Conservation (phyloP, 1,139 yeast genomes). For the Candida sp. region DNA sequence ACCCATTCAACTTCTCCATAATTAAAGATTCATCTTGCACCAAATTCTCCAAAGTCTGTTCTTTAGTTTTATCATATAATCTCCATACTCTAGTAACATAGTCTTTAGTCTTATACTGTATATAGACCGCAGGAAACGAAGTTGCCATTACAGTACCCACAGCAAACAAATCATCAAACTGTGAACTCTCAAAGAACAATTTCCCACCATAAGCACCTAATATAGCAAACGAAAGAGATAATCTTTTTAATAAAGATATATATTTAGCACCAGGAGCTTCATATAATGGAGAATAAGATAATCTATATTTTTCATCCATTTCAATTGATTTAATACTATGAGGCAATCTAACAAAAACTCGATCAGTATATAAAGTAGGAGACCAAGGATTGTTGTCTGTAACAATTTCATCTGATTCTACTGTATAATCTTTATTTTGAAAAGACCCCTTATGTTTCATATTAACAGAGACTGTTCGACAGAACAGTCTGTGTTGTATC, state of each 20-base stretch:
- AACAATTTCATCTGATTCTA: conserved; percentile 41
- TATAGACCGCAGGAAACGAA: conserved; percentile 45
- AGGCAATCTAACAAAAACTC: conserved; percentile 27
- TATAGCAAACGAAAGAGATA: conserved; percentile 52
- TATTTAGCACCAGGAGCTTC: conserved; percentile 55
- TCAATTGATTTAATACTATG: conserved; percentile 22
- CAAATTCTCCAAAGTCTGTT: conserved; percentile 65
- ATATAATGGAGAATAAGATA: conserved; percentile 53
- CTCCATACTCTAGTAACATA: conserved; percentile 74
- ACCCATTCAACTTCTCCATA: conserved; percentile 63
- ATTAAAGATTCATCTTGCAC: conserved; percentile 59
- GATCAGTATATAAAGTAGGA: conserved; percentile 39
- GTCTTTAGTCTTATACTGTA: conserved; percentile 58
- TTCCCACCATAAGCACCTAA: conserved; percentile 55
- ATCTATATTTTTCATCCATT: conserved; percentile 41
- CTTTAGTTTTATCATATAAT: conserved; percentile 57
- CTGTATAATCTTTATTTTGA: conserved; percentile 29
- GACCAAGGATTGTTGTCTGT: conserved; percentile 49
- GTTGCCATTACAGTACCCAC: conserved; percentile 35
- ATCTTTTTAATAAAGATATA: conserved; percentile 52
- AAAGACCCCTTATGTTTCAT: conserved; percentile 15
- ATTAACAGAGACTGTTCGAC: no score
- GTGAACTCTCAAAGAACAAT: conserved; percentile 51
- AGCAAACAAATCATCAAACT: conserved; percentile 55
- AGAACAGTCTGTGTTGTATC: no score